Conservation (phyloP, 2,329 filamentous ascomycete genomes). For the Nothophoma quercina region DNA sequence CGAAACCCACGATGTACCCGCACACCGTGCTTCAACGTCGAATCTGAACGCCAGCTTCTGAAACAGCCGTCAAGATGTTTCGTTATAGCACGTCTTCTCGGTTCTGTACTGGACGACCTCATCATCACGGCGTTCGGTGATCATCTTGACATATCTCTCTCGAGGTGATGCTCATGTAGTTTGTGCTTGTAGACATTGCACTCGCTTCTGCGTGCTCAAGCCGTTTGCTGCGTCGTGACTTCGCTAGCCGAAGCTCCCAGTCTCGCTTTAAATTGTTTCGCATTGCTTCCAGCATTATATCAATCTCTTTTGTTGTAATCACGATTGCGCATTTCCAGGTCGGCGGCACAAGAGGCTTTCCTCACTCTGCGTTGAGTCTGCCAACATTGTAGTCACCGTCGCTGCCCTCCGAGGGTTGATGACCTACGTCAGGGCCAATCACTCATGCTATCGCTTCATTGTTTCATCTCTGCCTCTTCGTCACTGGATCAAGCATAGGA, state of each 20-base stretch:
- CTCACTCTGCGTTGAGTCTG: not conserved
- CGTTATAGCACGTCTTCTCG: not conserved
- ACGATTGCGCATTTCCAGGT: slow-evolving; percentile 14
- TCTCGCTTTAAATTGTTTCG: not conserved
- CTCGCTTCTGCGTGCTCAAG: not conserved
- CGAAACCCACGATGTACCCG: not conserved
- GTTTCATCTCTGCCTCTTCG: not conserved
- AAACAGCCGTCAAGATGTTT: not conserved
- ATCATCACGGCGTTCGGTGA: not conserved
- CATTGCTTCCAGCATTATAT: not conserved
- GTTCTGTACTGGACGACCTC: not conserved
- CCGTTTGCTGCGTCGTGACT: not conserved
- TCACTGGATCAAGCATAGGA: no score
- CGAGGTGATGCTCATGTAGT: not conserved
- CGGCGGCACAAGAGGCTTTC: not conserved
- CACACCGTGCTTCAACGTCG: slow-evolving; percentile 25
- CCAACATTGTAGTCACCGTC: not conserved
- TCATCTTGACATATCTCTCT: not conserved
- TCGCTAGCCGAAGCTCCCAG: not conserved
- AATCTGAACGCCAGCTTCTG: slow-evolving; percentile 26
- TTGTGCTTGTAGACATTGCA: not conserved
- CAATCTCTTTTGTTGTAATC: not conserved
- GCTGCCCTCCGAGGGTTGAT: not conserved
- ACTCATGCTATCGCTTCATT: slow-evolving; percentile 3
- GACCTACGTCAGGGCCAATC: slow-evolving; percentile 30